Percentiles rank a stretch among this genome's conserved stretches.
phyloP scores from a whole-genome alignment of 805 yeast species.

The Candida chilensis region DNA sequence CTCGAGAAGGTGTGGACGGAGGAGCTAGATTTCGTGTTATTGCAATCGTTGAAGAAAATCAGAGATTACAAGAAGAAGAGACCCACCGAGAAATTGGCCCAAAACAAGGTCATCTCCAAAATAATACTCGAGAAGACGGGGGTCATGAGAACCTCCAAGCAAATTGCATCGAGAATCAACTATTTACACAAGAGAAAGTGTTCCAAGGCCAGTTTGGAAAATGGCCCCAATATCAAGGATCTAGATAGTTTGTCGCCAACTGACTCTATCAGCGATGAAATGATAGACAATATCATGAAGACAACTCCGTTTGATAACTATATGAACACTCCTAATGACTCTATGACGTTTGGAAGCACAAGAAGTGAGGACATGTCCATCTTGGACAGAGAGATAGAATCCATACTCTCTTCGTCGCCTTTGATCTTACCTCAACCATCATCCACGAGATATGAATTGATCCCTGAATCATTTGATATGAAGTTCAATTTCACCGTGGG shows the following conservation, averaged over 20 bases:
- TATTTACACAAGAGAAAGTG: not conserved
- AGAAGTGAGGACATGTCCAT: too few species aligned
- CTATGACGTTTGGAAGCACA: too few species aligned
- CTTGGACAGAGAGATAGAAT: not conserved
- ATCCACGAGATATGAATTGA: too few species aligned
- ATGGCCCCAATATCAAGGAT: too few species aligned
- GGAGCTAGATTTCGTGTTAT: not conserved
- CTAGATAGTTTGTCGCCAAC: too few species aligned
- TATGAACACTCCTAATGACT: too few species aligned
- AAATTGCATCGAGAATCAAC: constrained; percentile 13
- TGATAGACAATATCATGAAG: too few species aligned
- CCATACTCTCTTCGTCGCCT: not conserved
- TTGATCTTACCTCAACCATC: too few species aligned
- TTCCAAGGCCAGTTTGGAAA: too few species aligned
- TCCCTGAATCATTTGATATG: not conserved
- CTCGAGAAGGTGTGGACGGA: not conserved
- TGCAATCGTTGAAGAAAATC: not conserved
- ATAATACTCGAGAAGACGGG: constrained; percentile 28
- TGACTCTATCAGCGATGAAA: too few species aligned
- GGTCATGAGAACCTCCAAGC: constrained; percentile 23
- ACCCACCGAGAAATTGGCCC: constrained; percentile 5
- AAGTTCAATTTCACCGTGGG: not conserved
- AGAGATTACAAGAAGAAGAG: not conserved
- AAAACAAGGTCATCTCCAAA: constrained; percentile 27
- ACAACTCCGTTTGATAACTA: too few species aligned